Evolutionary conservation across 2,329 filamentous ascomycete genomes (phyloP).

Genomic region (Trichophaea hybrida): DNA sequence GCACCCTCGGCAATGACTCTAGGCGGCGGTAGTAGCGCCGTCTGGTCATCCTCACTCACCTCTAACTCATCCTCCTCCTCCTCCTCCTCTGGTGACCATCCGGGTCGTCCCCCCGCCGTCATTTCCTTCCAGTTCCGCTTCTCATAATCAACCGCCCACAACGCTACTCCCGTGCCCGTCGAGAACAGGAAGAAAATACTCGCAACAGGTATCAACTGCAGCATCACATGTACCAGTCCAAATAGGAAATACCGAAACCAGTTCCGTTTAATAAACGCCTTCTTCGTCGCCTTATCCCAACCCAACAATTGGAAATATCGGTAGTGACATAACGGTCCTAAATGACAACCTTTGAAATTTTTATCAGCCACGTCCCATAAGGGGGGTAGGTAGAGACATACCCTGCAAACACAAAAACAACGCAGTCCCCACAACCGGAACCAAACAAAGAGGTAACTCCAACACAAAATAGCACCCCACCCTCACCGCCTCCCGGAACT

Average conservation of each 20-base stretch:
- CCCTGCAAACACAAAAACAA: constrained; percentile 76
- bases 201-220: constrained; percentile 77
- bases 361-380: not conserved
- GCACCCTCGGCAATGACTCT: not conserved
- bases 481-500: constrained; percentile 18
- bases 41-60: not conserved
- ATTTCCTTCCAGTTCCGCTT: constrained; percentile 17
- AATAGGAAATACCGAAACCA: constrained; percentile 59
- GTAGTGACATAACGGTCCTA: constrained; percentile 81
- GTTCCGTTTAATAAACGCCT: constrained; percentile 50
- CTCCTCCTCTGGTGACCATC: not conserved
- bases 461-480: constrained; percentile 29
- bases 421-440: constrained; percentile 68
- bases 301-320: constrained; percentile 74
- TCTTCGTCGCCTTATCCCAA: constrained; percentile 57
- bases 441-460: constrained; percentile 59
- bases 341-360: constrained; percentile 44
- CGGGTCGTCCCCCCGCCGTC: not conserved
- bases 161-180: constrained; percentile 64
- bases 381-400: not conserved
- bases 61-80: not conserved
- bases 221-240: constrained; percentile 64
- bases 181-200: constrained; percentile 94
- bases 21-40: not conserved
- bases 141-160: constrained; percentile 76